These are phyloP conservation scores for Rhododendron vialii DNA, from an alignment of 148 eudicot genomes.

Conservation along the genomic window DNA sequence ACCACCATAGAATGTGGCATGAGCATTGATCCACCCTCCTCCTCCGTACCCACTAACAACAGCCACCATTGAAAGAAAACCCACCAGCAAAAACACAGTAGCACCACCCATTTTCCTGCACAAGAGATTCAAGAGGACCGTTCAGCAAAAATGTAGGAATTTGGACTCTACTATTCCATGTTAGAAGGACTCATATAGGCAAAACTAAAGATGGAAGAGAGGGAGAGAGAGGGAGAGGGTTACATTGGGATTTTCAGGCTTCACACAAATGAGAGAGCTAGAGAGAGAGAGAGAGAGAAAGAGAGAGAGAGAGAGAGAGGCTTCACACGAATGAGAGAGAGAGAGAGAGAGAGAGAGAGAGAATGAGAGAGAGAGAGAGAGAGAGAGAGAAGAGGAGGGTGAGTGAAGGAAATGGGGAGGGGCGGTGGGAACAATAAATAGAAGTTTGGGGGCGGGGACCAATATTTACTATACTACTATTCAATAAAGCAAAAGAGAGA, in stretches of 20 bases:
- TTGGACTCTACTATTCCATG: not conserved
- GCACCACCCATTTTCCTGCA: constrained; percentile 49
- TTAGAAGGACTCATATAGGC: not conserved
- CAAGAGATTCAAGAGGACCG: not conserved
- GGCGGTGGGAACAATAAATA: constrained; percentile 29
- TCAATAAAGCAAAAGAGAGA: not conserved
- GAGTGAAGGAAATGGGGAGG: constrained; percentile 16
- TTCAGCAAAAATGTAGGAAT: not conserved
- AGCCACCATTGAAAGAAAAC: constrained; percentile 39
- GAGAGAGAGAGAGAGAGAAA: not conserved
- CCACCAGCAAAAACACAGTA: constrained; percentile 32
- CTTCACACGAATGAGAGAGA: not conserved
- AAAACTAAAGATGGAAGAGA: not conserved
- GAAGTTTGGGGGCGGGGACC: constrained; percentile 18
- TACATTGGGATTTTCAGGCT: not conserved
- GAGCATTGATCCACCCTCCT: constrained; percentile 65
- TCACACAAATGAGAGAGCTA: not conserved
- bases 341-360: not conserved
- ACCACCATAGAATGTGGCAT: constrained; percentile 72
- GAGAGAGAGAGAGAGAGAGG: constrained; percentile 3
- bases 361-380: no score
- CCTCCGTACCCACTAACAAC: constrained; percentile 33
- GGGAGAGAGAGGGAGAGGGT: not conserved
- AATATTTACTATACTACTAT: not conserved
- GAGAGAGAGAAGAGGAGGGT: no score